Conservation (phyloP, 768 basidiomycete species). For the Tephrocybe sp. region DNA sequence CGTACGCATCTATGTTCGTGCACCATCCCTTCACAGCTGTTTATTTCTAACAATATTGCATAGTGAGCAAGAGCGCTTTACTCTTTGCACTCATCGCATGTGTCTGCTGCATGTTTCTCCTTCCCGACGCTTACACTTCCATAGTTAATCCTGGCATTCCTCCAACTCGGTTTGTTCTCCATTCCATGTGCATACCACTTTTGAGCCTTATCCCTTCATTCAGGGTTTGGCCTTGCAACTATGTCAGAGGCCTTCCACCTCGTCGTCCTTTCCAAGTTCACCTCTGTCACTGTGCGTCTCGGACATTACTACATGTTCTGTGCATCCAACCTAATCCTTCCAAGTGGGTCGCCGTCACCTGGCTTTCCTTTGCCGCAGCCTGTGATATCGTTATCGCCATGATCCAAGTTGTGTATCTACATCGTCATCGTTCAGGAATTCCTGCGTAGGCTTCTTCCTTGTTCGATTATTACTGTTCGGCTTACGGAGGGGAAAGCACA, state of each 20-base stretch:
- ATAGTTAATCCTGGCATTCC: background rate
- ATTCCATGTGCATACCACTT: background rate
- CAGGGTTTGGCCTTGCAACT: slow-evolving; percentile 1
- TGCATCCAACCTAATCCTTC: too few species aligned
- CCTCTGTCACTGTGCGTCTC: background rate
- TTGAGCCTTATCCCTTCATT: background rate
- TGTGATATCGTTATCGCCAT: background rate
- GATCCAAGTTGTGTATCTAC: slow-evolving; percentile 1
- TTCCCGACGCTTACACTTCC: background rate
- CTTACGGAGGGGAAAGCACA: background rate
- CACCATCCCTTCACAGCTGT: background rate
- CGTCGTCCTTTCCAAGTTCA: background rate
- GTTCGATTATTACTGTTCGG: background rate
- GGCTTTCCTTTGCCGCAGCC: slow-evolving; percentile 3
- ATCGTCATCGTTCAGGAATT: background rate
- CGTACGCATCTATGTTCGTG: background rate
- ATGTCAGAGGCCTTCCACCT: slow-evolving; percentile 1
- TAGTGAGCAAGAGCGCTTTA: background rate
- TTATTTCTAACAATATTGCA: background rate
- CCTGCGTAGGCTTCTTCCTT: background rate
- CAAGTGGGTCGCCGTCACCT: slow-evolving; percentile 3
- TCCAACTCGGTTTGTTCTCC: background rate
- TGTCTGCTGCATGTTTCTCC: background rate
- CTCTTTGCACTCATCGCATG: background rate
- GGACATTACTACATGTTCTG: too few species aligned